These are phyloP conservation scores for Pleurotus giganteus DNA, from an alignment of 768 basidiomycete species.

Conservation along the genomic window DNA sequence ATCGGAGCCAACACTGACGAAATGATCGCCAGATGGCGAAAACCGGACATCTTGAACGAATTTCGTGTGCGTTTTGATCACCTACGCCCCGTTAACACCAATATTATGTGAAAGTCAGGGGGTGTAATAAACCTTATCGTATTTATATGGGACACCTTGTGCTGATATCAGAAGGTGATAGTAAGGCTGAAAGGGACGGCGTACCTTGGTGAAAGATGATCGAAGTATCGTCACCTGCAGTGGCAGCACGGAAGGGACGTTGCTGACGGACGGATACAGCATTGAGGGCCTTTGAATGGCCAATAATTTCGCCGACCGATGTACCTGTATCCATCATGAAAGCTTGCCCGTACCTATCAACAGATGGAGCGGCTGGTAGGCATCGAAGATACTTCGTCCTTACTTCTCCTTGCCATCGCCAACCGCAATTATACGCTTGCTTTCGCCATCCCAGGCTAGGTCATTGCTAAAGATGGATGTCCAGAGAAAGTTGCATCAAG, in stretches of 20 bases:
- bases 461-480: constrained; percentile 73
- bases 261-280: constrained; percentile 86
- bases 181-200: neutral
- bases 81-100: constrained; percentile 34
- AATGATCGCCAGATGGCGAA: constrained; percentile 76
- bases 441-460: constrained; percentile 95
- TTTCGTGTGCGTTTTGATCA: constrained; percentile 84
- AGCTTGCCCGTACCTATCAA: constrained; percentile 72
- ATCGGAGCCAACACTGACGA: constrained; percentile 89
- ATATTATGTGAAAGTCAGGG: neutral
- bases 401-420: constrained; percentile 92
- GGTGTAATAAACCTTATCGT: constrained; percentile 57
- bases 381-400: constrained; percentile 7
- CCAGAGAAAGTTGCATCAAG: neutral
- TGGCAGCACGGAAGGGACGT: constrained; percentile 88
- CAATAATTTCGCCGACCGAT: constrained; percentile 84
- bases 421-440: constrained; percentile 92
- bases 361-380: neutral
- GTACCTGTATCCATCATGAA: constrained; percentile 84
- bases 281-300: constrained; percentile 90
- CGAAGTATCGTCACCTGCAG: constrained; percentile 78
- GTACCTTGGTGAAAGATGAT: constrained; percentile 83
- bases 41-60: constrained; percentile 92
- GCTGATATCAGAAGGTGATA: neutral
- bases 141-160: constrained; percentile 83